These are phyloP conservation scores for Metschnikowia picachoensis DNA, from an alignment of 805 yeast species.

Conservation along the genomic window DNA sequence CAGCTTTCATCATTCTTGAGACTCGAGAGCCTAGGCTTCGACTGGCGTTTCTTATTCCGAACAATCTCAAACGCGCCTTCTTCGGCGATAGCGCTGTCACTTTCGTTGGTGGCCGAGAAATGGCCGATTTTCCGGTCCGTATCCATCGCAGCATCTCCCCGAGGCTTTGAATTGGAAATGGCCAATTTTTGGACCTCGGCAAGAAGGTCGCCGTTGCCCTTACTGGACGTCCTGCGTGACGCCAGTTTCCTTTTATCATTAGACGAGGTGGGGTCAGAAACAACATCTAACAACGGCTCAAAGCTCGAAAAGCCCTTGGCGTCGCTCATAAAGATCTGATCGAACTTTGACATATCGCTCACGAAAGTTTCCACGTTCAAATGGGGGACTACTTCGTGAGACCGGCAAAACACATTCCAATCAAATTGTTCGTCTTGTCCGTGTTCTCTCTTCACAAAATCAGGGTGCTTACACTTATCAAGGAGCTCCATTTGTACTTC, in stretches of 20 bases:
- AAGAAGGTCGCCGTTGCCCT: slow-evolving; percentile 19
- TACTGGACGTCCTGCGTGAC: slow-evolving; percentile 24
- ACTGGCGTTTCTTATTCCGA: slow-evolving; percentile 18
- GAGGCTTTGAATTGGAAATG: slow-evolving; percentile 8
- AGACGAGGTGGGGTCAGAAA: slow-evolving; percentile 15
- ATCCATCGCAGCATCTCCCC: too few species aligned
- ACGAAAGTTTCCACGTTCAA: slow-evolving; percentile 17
- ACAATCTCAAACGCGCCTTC: slow-evolving; percentile 28
- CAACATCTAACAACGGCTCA: slow-evolving; percentile 35
- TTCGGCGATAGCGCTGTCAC: slow-evolving; percentile 21
- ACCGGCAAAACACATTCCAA: background rate
- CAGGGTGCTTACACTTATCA: slow-evolving; percentile 25
- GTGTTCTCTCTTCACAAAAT: slow-evolving; percentile 17
- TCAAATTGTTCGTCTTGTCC: slow-evolving; percentile 21
- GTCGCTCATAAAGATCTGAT: slow-evolving; percentile 34
- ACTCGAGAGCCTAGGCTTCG: slow-evolving; percentile 3
- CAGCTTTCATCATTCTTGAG: background rate
- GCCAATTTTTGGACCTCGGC: slow-evolving; percentile 24
- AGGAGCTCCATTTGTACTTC: slow-evolving; percentile 29
- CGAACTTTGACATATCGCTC: slow-evolving; percentile 18
- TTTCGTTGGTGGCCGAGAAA: background rate
- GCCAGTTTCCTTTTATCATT: slow-evolving; percentile 21
- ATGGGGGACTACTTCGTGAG: background rate
- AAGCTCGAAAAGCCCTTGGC: slow-evolving; percentile 30
- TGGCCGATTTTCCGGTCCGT: background rate